Evolutionary conservation across 805 yeast genomes (phyloP).

Genomic region (Candida chilensis): DNA sequence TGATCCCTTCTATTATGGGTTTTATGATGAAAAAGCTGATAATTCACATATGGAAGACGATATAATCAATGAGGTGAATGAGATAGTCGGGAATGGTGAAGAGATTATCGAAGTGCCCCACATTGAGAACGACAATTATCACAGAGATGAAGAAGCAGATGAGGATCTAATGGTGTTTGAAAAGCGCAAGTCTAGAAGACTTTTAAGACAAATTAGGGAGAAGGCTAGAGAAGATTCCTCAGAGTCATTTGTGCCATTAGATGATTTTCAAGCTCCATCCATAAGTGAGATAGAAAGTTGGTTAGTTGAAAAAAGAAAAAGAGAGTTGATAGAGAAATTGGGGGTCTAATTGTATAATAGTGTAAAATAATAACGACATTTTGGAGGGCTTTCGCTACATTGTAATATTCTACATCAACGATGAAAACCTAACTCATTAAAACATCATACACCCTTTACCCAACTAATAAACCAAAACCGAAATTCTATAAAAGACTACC

Average conservation of each 20-base stretch:
- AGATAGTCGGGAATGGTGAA: conserved; percentile 5
- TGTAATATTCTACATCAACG: too few relatives aligned
- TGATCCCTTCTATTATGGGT: conserved; percentile 33
- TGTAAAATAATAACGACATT: too few relatives aligned
- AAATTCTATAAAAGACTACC: too few relatives aligned
- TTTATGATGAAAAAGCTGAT: conserved; percentile 15
- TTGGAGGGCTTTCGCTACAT: too few relatives aligned
- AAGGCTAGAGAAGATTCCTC: conserved; percentile 1
- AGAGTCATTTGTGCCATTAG: conserved; percentile 6
- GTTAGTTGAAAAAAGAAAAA: conserved; percentile 34
- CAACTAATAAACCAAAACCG: too few relatives aligned
- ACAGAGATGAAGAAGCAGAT: conserved; percentile 2
- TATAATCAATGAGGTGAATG: conserved; percentile 6
- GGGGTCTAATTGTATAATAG: too few relatives aligned
- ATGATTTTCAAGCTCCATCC: conserved; percentile 19
- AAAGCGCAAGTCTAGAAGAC: conserved; percentile 11
- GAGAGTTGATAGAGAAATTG: too few relatives aligned
- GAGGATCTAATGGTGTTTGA: conserved; percentile 19
- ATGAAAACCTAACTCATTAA: too few relatives aligned
- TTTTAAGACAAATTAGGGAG: conserved; percentile 5
- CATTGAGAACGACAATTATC: conserved; percentile 1
- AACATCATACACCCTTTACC: too few relatives aligned
- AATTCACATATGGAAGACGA: conserved; percentile 2
- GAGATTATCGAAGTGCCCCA: conserved; percentile 3
- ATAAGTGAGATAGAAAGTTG: conserved; percentile 31